phyloP scores from a whole-genome alignment of 2,329 filamentous ascomycete species.

The Fusarium concolor region DNA sequence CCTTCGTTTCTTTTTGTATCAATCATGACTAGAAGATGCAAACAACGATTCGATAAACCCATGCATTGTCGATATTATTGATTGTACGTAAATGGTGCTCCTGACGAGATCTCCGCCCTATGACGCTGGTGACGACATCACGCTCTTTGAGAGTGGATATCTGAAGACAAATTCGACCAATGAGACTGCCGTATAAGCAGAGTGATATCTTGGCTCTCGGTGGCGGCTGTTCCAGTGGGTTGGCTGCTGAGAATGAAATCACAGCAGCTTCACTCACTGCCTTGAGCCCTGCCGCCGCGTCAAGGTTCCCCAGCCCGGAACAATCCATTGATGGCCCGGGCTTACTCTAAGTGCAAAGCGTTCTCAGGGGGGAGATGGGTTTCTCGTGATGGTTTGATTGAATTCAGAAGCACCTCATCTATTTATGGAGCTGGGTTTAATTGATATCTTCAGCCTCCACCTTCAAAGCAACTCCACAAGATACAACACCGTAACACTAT shows the following conservation, averaged over 20 bases:
- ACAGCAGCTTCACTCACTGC: slow-evolving; percentile 17
- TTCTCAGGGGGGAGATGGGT: background rate
- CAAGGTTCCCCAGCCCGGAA: slow-evolving; percentile 34
- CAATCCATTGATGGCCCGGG: slow-evolving; percentile 3
- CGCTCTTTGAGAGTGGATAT: slow-evolving; percentile 18
- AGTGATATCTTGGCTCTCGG: slow-evolving; percentile 25
- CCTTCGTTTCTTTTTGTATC: slow-evolving; percentile 9
- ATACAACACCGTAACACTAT: slow-evolving; percentile 6
- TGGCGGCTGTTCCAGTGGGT: slow-evolving; percentile 36
- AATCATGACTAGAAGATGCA: slow-evolving; percentile 1
- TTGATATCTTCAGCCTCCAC: slow-evolving; percentile 21
- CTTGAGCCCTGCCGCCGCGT: slow-evolving; percentile 12
- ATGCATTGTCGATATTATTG: slow-evolving; percentile 9
- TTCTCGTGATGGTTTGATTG: background rate
- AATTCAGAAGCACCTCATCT: background rate
- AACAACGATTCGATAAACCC: slow-evolving; percentile 16
- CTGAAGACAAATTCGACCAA: slow-evolving; percentile 10
- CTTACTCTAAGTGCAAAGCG: background rate
- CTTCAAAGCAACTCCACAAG: slow-evolving; percentile 1
- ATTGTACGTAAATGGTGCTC: slow-evolving; percentile 24
- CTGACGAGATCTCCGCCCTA: slow-evolving; percentile 41
- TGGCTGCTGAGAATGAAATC: slow-evolving; percentile 33
- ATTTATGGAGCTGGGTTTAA: slow-evolving; percentile 7
- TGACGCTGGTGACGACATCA: slow-evolving; percentile 49
- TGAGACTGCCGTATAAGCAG: slow-evolving; percentile 1